A percentile compares a stretch with the other conserved stretches of the same genome.
Conservation (phyloP, 768 basidiomycete genomes). For the Tricholoma terreum region DNA sequence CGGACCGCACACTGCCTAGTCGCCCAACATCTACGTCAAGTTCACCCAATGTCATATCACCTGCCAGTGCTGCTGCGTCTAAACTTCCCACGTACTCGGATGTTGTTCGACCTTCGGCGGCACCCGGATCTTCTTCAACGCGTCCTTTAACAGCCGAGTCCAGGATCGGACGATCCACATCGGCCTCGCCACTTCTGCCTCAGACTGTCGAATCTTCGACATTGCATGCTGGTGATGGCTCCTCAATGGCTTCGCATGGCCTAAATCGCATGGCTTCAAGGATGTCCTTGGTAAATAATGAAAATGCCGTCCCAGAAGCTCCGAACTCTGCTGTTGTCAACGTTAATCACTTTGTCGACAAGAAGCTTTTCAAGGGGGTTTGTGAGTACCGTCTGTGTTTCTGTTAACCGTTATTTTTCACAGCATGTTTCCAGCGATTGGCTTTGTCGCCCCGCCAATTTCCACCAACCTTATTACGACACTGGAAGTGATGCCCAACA, state of each 20-base stretch:
- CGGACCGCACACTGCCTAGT: background rate
- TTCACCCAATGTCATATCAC: background rate
- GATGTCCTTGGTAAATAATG: conserved; percentile 1
- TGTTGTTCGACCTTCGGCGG: background rate
- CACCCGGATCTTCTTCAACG: background rate
- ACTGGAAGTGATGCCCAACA: conserved; percentile 59
- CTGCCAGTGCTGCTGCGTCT: background rate
- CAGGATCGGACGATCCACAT: background rate
- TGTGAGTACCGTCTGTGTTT: conserved; percentile 45
- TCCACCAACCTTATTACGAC: conserved; percentile 44
- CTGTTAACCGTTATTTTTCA: background rate
- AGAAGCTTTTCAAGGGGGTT: conserved; percentile 54
- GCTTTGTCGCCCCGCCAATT: conserved; percentile 60
- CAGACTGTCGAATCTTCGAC: background rate
- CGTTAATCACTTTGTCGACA: conserved; percentile 53
- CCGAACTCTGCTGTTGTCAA: conserved; percentile 22
- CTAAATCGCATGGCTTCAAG: conserved; percentile 6
- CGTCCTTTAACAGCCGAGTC: background rate
- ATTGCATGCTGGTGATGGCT: background rate
- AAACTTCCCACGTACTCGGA: background rate
- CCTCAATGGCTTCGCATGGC: background rate
- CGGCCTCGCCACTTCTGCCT: background rate
- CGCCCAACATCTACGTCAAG: background rate
- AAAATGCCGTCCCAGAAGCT: background rate
- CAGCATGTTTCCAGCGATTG: conserved; percentile 50